phyloP scores from a whole-genome alignment of 345 rosid species.

The Eucalyptus urophylla region DNA sequence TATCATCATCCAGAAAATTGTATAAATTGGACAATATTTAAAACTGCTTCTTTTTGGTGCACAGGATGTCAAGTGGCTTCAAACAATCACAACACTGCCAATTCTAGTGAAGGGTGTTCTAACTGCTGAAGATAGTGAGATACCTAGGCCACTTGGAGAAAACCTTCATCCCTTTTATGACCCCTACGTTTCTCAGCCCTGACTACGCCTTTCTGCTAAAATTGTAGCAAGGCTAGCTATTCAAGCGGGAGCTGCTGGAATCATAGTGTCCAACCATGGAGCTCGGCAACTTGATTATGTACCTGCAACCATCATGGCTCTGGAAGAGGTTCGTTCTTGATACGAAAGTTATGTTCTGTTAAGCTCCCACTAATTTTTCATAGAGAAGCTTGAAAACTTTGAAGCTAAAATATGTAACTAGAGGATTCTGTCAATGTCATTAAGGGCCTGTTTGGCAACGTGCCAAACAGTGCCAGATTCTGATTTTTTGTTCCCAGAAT shows the following conservation, averaged over 20 bases:
- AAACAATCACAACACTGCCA: slow-evolving; percentile 82
- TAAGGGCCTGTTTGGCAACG: too few relatives aligned
- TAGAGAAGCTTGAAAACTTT: not conserved
- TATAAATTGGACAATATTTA: not conserved
- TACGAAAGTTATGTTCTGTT: not conserved
- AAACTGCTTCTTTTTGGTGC: not conserved
- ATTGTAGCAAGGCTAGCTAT: slow-evolving; percentile 60
- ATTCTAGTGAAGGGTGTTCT: slow-evolving; percentile 90
- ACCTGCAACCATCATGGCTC: slow-evolving; percentile 69
- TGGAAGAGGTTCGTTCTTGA: slow-evolving; percentile 60
- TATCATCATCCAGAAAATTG: not conserved
- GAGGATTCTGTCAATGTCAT: not conserved
- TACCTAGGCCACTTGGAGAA: not conserved
- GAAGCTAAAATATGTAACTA: not conserved
- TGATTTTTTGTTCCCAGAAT: too few relatives aligned
- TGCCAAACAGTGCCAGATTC: too few relatives aligned
- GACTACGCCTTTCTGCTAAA: not conserved
- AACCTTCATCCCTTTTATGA: not conserved
- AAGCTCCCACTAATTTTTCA: not conserved
- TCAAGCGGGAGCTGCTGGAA: slow-evolving; percentile 79
- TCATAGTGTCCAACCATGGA: slow-evolving; percentile 90
- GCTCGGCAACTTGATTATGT: slow-evolving; percentile 94
- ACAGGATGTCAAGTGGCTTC: slow-evolving; percentile 89
- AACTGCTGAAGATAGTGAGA: slow-evolving; percentile 81
- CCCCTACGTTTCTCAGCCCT: not conserved